Percentiles rank a stretch among this genome's conserved stretches.
Evolutionary conservation across 306 rosid species (phyloP).

Genomic region (Comarum palustre): DNA sequence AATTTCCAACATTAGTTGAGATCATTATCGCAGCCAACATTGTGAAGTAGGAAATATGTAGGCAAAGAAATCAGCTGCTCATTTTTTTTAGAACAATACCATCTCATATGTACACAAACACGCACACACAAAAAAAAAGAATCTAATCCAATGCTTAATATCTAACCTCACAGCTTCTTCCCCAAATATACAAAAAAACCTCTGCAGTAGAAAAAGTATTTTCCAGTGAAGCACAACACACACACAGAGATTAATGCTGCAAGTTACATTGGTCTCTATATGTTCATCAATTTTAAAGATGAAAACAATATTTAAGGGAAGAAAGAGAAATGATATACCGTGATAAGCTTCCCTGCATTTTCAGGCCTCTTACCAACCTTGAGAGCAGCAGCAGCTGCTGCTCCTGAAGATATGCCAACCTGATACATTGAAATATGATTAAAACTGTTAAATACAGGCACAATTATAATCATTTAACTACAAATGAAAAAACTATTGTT

Average conservation of each 20-base stretch:
- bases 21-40: not conserved
- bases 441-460: not conserved
- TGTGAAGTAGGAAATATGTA: not conserved
- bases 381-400: constrained; percentile 90
- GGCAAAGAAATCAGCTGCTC: not conserved
- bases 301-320: not conserved
- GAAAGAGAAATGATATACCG: constrained; percentile 44
- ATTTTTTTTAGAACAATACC: too few relatives aligned
- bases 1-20: not conserved
- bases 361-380: constrained; percentile 89
- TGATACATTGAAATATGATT: constrained; percentile 37
- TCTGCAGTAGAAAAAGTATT: too few relatives aligned
- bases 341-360: constrained; percentile 91
- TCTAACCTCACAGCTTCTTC: not conserved
- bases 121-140: too few relatives aligned
- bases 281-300: not conserved
- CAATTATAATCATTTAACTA: not conserved
- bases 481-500: not conserved
- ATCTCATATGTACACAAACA: not conserved
- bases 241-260: not conserved
- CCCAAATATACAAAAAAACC: too few relatives aligned
- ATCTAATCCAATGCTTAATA: not conserved
- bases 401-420: constrained; percentile 99
- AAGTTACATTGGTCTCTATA: not conserved
- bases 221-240: too few relatives aligned